Evolutionary conservation across 768 basidiomycete species (phyloP), one percentile per base, ranked within the genome.

Genomic region (Naganishia kalamii): DNA sequence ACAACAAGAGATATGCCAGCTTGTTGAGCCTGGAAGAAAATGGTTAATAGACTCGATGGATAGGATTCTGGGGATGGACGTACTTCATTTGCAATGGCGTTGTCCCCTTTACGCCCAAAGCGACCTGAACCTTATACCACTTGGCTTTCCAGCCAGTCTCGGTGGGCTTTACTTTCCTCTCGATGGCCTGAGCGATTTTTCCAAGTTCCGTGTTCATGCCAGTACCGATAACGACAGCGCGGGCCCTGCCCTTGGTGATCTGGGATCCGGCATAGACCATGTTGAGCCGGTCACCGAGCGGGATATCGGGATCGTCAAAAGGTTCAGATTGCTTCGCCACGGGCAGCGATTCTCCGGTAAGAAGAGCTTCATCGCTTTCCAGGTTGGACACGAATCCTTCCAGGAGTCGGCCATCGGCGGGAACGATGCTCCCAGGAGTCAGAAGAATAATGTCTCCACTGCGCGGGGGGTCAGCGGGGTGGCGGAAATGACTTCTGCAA

Each of bases 341-440:
- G 47, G 83, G 83, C 37, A 83, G 69, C 15, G 81, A 81, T 72
- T 84, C 83, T 64, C 83, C 83, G 0, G 83, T 85, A 48, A 85
- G 74, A 15, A 84, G 77, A 27, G 82, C 82, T 68, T 85, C 83
- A 41, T 82, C 82, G 27, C 80, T 75, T 71, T 83, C 83, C 33
- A 83, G 75, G 68, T 83, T 82, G 23, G 54, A 59, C 11, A 65
- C 64, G 57, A 69, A 65, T 8, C 80, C 80, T 17, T 78, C 74
- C 33, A 83, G 72, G 4, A 84, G 73, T n/a, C 83, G 74, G 33
- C 70, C 76, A 54, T 79, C 80, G 65, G 80, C 80, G 11, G 80
- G 80, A 15, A 81, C 76, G 48, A 80, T 77, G 65, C 79, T 78
- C 23, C 80, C 80, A 40, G 77, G 79, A 65, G 77, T 78, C 40